phyloP scores from a whole-genome alignment of 1,284 basidiomycete genomes.

The Malassezia caprae region DNA sequence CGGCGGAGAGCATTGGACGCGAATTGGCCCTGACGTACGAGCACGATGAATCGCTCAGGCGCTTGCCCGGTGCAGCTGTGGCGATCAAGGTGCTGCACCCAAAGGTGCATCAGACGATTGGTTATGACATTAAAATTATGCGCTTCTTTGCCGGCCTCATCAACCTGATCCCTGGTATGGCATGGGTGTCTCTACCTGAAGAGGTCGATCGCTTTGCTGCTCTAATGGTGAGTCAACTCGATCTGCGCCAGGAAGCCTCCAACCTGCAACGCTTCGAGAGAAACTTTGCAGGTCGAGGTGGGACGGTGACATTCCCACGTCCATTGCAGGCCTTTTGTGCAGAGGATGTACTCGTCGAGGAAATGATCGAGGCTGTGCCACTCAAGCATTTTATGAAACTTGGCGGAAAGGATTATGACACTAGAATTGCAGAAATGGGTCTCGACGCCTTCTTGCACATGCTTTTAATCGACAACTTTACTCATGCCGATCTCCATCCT shows the following conservation, averaged over 20 bases:
- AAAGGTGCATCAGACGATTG: constrained; percentile 60
- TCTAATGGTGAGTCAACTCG: constrained; percentile 96
- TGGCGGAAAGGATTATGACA: constrained; percentile 73
- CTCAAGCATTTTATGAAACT: constrained; percentile 77
- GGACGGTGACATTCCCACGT: constrained; percentile 77
- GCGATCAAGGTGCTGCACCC: constrained; percentile 96
- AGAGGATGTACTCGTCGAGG: constrained; percentile 74
- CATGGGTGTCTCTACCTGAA: constrained; percentile 92
- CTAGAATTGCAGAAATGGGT: constrained; percentile 79
- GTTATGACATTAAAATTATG: constrained; percentile 86
- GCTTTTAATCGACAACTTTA: constrained; percentile 95
- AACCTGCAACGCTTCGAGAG: constrained; percentile 76
- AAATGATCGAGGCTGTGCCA: constrained; percentile 84
- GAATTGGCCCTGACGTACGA: constrained; percentile 33
- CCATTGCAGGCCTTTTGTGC: constrained; percentile 72
- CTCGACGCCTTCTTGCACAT: constrained; percentile 95
- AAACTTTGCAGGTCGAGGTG: constrained; percentile 66
- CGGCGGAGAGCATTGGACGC: constrained; percentile 12
- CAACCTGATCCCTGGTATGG: constrained; percentile 76
- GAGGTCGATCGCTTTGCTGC: constrained; percentile 86
- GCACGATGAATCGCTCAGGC: constrained; percentile 21
- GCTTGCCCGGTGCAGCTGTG: constrained; percentile 54
- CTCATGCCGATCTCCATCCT: constrained; percentile 73
- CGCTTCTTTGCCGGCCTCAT: constrained; percentile 74
- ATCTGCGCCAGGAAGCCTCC: constrained; percentile 78